Evolutionary conservation across 2,329 filamentous ascomycete species (phyloP).

Genomic region (Phoma herbarum): DNA sequence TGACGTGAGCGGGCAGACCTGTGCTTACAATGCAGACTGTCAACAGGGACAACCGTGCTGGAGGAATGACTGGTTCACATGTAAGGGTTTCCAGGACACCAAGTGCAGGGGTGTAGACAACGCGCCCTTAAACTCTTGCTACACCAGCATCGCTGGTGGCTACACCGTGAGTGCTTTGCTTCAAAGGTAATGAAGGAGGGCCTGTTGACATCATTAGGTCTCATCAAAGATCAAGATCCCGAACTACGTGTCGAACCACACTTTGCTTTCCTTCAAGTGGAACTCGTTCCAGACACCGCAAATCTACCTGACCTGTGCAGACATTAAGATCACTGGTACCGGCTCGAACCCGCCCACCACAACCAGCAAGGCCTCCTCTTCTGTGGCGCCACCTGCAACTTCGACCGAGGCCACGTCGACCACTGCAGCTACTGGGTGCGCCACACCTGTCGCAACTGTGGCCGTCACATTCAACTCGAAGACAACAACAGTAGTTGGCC

Average conservation of each 20-base stretch:
- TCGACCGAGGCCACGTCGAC: slow-evolving; percentile 26
- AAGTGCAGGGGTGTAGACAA: slow-evolving; percentile 46
- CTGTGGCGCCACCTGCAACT: slow-evolving; percentile 15
- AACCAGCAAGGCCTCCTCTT: slow-evolving; percentile 24
- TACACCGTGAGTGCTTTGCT: slow-evolving; percentile 39
- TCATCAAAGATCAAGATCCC: slow-evolving; percentile 45
- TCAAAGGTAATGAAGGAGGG: too few relatives aligned
- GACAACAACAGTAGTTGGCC: slow-evolving; percentile 58
- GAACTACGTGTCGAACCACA: slow-evolving; percentile 45
- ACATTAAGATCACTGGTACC: slow-evolving; percentile 40
- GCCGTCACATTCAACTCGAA: slow-evolving; percentile 58
- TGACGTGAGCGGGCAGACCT: slow-evolving; percentile 43
- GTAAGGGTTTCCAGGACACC: slow-evolving; percentile 40
- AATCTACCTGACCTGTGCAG: slow-evolving; percentile 45
- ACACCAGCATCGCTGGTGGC: slow-evolving; percentile 46
- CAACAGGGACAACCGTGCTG: slow-evolving; percentile 41
- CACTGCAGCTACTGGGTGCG: slow-evolving; percentile 28
- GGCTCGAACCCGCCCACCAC: slow-evolving; percentile 25
- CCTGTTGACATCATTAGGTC: slow-evolving; percentile 8
- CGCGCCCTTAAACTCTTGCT: slow-evolving; percentile 45
- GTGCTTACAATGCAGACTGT: slow-evolving; percentile 44
- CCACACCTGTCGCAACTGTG: slow-evolving; percentile 39
- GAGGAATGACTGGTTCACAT: slow-evolving; percentile 50
- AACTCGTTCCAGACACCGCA: slow-evolving; percentile 48
- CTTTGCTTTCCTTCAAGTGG: slow-evolving; percentile 45